A percentile compares a stretch with the other conserved stretches of the same genome.
phyloP scores from a whole-genome alignment of 1,139 yeast genomes.

The Arxiozyma bovina region DNA sequence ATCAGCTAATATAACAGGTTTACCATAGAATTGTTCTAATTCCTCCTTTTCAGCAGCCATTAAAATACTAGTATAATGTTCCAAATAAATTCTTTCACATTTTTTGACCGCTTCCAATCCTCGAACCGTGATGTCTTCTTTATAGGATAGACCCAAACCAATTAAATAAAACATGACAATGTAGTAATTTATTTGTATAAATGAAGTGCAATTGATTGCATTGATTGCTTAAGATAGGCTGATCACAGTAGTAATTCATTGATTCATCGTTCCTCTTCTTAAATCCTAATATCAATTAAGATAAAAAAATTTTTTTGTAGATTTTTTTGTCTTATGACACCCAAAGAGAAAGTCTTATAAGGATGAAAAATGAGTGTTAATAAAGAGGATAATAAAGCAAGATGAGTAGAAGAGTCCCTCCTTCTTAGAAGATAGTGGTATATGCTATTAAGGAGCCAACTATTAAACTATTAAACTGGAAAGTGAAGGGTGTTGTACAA shows the following conservation, averaged over 20 bases:
- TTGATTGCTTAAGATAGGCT: too few species aligned
- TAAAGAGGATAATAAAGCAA: not conserved
- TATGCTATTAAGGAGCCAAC: not conserved
- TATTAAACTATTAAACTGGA: not conserved
- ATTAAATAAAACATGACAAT: conserved; percentile 69
- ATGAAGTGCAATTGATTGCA: not conserved
- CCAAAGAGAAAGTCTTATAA: not conserved
- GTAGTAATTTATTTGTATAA: not conserved
- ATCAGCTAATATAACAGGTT: conserved; percentile 80
- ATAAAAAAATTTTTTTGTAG: not conserved
- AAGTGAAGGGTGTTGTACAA: not conserved
- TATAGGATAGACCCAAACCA: conserved; percentile 87
- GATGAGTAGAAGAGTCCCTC: not conserved
- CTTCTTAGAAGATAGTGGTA: too few species aligned
- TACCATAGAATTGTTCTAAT: conserved; percentile 73
- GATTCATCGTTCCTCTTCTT: not conserved
- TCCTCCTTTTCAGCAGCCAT: conserved; percentile 77
- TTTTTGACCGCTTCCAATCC: conserved; percentile 77
- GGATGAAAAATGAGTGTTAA: too few species aligned
- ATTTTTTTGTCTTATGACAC: too few species aligned
- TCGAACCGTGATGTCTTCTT: conserved; percentile 84
- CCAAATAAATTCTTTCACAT: conserved; percentile 84
- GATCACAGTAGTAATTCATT: not conserved
- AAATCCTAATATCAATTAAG: not conserved
- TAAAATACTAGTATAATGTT: conserved; percentile 88